phyloP scores from a whole-genome alignment of 306 rosid genomes.

The Corylus avellana region DNA sequence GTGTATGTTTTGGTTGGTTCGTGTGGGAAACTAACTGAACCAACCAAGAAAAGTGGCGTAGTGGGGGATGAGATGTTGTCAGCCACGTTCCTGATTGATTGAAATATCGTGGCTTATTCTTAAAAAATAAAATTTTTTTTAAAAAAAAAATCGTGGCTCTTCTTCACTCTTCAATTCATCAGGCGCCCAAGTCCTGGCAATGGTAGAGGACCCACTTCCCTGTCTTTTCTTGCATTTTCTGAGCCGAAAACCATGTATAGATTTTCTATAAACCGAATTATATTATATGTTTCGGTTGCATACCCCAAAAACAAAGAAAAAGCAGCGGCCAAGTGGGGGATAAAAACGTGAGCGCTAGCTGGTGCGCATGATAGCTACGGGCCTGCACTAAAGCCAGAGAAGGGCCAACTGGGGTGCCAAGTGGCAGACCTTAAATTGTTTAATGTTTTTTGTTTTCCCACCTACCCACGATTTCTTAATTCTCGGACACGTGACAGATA shows the following conservation, averaged over 20 bases:
- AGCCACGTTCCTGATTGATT: constrained; percentile 49
- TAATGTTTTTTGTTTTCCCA: neutral
- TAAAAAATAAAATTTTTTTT: no score
- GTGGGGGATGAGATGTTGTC: constrained; percentile 33
- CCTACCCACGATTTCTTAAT: constrained; percentile 12
- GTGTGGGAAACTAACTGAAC: neutral
- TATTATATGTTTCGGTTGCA: neutral
- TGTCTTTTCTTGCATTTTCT: constrained; percentile 4
- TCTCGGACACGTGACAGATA: constrained; percentile 36
- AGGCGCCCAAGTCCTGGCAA: constrained; percentile 22
- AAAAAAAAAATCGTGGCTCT: no score
- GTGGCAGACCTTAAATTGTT: neutral
- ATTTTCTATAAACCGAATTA: constrained; percentile 14
- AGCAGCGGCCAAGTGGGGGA: neutral
- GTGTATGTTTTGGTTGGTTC: neutral
- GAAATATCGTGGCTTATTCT: constrained; percentile 11
- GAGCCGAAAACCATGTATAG: constrained; percentile 16
- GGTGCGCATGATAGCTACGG: constrained; percentile 66
- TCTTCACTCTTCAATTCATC: neutral
- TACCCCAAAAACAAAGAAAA: neutral
- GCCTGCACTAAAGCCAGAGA: constrained; percentile 51
- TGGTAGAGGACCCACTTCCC: constrained; percentile 29
- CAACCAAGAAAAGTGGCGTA: constrained; percentile 21
- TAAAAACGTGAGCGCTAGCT: constrained; percentile 73
- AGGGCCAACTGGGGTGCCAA: constrained; percentile 28